A percentile compares a stretch with the other conserved stretches of the same genome.
These are phyloP conservation scores for Anaeromyces robustus DNA, from an alignment of 192 early-diverging fungal genomes.

Conservation along the genomic window DNA sequence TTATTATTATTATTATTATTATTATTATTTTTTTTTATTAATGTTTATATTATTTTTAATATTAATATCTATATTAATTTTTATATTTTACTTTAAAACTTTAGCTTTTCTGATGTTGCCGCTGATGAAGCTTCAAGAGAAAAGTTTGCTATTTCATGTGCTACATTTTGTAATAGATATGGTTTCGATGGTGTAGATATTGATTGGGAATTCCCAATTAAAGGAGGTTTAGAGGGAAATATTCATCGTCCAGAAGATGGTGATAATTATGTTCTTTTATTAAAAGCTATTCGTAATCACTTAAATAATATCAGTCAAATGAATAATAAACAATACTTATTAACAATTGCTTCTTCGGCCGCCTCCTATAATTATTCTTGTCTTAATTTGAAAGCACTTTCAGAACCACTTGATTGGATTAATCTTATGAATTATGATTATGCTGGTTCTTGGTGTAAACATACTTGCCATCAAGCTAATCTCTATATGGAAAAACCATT, in stretches of 20 bases:
- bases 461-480: conserved; percentile 72
- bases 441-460: conserved; percentile 13
- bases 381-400: conserved; percentile 35
- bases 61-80: too few species aligned
- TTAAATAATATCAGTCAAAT: conserved; percentile 38
- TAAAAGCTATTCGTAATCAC: conserved; percentile 49
- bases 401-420: conserved; percentile 11
- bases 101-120: conserved; percentile 42
- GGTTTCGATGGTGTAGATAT: conserved; percentile 41
- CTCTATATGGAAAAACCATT: conserved; percentile 29
- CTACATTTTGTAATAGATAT: conserved; percentile 20
- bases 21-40: too few species aligned
- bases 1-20: too few species aligned
- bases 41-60: too few species aligned
- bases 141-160: conserved; percentile 39
- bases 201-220: conserved; percentile 64
- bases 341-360: conserved; percentile 53
- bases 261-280: conserved; percentile 56
- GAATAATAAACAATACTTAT: conserved; percentile 29
- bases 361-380: conserved; percentile 61
- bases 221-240: conserved; percentile 33
- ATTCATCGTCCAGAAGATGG: conserved; percentile 51
- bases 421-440: background rate
- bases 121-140: conserved; percentile 21
- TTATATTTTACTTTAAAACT: too few species aligned